Base-by-base conservation (phyloP, 306 rosid species). In the Acacia acuminata region DNA sequence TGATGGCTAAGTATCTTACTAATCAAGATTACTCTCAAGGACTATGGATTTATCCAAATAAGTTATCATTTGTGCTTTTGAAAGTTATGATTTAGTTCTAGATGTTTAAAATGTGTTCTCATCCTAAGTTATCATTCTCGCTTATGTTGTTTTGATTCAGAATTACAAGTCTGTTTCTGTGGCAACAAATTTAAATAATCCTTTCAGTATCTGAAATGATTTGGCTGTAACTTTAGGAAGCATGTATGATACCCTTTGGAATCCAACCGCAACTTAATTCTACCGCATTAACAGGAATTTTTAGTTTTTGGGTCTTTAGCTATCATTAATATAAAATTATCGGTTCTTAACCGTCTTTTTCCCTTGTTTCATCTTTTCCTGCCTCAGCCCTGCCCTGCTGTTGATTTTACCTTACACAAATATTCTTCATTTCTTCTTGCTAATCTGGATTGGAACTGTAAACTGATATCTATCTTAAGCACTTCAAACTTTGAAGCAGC, bases 401-500 rank as follows among this genome's bases (percentile, higher is more conserved):
- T 73, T 63, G 34, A 14, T 25, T 45, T 7, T 12, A 61, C 34
- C 69, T 15, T 47, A 7, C 20, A 4, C 5, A 48, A 47, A 16
- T 11, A 34, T 47, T 64, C 43, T 14, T 47, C 67, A 32, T 63
- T n/a, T 64, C 32, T 15, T 47, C 75, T 45, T 48, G 42, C 66
- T 25, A 30, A 45, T 80, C 47, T 77, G 76, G 45, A 75, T 43
- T 71, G 55, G 47, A 83, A 73, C 42, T 85, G 70, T 75, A 48
- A 75, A 5, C 0, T 53, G 84, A 42, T 81, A 56, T 19, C 44
- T 63, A 4, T 25, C 5, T 34, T n/a, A 19, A 12, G 73, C 76
- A 34, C 56, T 42, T 75, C 22, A 56, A 76, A 58, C 55, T 47
- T 22, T 87, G 89, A 87, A 92, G 74, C 91, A 83, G 42, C 80